Conservation (phyloP, 2,329 filamentous ascomycete genomes). For the Sporothrix dimorphospora region DNA sequence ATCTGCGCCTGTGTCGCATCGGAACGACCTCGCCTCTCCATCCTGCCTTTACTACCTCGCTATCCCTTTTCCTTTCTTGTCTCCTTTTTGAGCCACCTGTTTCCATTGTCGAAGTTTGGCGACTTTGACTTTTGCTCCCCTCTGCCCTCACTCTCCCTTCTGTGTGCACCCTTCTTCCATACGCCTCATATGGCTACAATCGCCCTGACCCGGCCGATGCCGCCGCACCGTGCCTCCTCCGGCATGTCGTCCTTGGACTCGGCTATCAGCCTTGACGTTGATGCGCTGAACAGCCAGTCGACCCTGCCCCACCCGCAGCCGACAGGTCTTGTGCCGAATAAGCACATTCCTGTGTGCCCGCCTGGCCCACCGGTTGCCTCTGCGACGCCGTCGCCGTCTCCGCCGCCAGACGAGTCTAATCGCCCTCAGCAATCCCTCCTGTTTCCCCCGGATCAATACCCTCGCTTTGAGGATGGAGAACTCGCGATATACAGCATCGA, state of each 20-base stretch:
- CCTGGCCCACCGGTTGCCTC: conserved; percentile 63
- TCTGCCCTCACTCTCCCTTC: not conserved
- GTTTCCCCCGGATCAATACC: conserved; percentile 70
- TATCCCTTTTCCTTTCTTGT: not conserved
- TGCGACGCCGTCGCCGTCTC: conserved; percentile 25
- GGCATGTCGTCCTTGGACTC: conserved; percentile 39
- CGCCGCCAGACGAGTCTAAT: conserved; percentile 45
- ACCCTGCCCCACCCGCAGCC: conserved; percentile 38
- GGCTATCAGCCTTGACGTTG: conserved; percentile 45
- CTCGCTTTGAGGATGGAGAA: conserved; percentile 48
- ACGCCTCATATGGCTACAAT: conserved; percentile 55
- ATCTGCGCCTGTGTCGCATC: not conserved
- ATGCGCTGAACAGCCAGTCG: conserved; percentile 41
- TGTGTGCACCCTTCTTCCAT: not conserved
- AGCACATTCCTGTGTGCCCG: conserved; percentile 88
- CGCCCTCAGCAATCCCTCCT: conserved; percentile 69
- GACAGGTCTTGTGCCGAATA: conserved; percentile 70
- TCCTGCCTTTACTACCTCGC: not conserved
- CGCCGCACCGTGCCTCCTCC: conserved; percentile 41
- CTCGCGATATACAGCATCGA: conserved; percentile 73
- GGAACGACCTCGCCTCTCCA: no score
- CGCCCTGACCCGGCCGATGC: conserved; percentile 48
- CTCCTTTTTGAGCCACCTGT: not conserved
- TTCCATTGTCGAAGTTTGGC: not conserved
- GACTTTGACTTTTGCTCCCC: not conserved